These are phyloP conservation scores for Geranomyces michiganensis DNA, from an alignment of 192 early-diverging fungal species.

Conservation along the genomic window DNA sequence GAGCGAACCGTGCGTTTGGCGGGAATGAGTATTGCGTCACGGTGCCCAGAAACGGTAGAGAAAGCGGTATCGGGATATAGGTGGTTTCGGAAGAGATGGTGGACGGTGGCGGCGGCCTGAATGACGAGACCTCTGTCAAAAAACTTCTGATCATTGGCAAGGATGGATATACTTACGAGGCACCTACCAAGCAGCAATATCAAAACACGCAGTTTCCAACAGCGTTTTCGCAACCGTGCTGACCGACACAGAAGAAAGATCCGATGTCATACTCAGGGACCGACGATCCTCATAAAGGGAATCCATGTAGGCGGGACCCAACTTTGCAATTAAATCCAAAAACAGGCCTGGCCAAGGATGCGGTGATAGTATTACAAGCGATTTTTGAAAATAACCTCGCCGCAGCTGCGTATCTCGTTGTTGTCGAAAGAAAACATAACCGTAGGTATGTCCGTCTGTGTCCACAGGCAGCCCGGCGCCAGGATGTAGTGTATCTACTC, in stretches of 20 bases:
- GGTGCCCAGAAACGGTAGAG: constrained; percentile 43
- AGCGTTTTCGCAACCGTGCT: constrained; percentile 44
- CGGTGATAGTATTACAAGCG: constrained; percentile 83
- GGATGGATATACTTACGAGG: no score
- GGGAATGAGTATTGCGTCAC: constrained; percentile 38
- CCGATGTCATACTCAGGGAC: constrained; percentile 6
- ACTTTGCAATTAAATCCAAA: constrained; percentile 63
- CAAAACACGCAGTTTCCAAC: constrained; percentile 78
- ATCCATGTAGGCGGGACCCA: constrained; percentile 87
- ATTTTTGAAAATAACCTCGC: constrained; percentile 85
- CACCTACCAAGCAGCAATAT: constrained; percentile 73
- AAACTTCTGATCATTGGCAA: no score
- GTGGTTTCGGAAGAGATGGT: constrained; percentile 30
- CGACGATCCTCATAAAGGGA: constrained; percentile 41
- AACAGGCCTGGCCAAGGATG: constrained; percentile 90
- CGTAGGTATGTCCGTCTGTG: constrained; percentile 67
- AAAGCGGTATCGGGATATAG: constrained; percentile 35
- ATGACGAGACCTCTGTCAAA: no score
- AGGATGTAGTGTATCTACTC: constrained; percentile 18
- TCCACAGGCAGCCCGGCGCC: constrained; percentile 45
- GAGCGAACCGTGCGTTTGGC: constrained; percentile 62
- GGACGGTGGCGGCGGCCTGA: constrained; percentile 52
- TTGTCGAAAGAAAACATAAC: constrained; percentile 94
- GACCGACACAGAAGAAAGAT: constrained; percentile 6
- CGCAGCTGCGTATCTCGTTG: constrained; percentile 81